These are phyloP conservation scores for Agroathelia rolfsii DNA, from an alignment of 1,284 basidiomycete genomes.

Conservation along the genomic window DNA sequence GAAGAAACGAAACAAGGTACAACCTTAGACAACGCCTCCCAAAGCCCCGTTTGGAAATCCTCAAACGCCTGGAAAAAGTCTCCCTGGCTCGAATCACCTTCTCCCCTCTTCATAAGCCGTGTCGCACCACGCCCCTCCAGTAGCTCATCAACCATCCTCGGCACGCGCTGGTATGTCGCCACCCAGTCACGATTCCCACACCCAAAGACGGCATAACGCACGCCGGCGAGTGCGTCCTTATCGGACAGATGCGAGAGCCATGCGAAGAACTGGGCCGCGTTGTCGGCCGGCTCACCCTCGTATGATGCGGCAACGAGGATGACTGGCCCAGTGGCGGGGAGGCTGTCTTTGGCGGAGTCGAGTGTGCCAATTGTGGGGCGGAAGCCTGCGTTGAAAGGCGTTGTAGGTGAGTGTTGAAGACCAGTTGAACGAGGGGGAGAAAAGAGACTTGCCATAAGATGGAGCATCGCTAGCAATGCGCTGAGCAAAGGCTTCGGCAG, in stretches of 20 bases:
- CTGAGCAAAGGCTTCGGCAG: constrained; percentile 41
- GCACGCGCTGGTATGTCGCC: constrained; percentile 41
- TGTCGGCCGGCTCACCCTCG: constrained; percentile 43
- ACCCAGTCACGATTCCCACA: constrained; percentile 48
- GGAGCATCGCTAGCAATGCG: constrained; percentile 32
- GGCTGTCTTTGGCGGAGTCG: constrained; percentile 28
- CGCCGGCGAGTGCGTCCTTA: constrained; percentile 23
- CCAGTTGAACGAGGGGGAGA: not conserved
- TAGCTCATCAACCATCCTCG: constrained; percentile 30
- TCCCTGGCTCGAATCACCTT: constrained; percentile 32
- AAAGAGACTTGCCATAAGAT: constrained; percentile 22
- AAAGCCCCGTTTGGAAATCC: constrained; percentile 31
- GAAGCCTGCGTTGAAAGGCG: constrained; percentile 36
- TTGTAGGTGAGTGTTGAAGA: not conserved
- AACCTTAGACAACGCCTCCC: constrained; percentile 29
- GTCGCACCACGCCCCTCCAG: constrained; percentile 31
- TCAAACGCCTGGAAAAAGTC: constrained; percentile 39
- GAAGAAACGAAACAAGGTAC: too few relatives aligned
- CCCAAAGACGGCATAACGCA: constrained; percentile 40
- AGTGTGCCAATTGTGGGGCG: constrained; percentile 30
- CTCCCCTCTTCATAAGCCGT: constrained; percentile 29
- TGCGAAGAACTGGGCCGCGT: constrained; percentile 37
- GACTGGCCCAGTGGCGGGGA: constrained; percentile 38
- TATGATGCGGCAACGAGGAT: constrained; percentile 42
- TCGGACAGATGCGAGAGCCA: constrained; percentile 27